Evolutionary conservation across 2,329 filamentous ascomycete species (phyloP).

Genomic region (Aspergillus novofumigatus): DNA sequence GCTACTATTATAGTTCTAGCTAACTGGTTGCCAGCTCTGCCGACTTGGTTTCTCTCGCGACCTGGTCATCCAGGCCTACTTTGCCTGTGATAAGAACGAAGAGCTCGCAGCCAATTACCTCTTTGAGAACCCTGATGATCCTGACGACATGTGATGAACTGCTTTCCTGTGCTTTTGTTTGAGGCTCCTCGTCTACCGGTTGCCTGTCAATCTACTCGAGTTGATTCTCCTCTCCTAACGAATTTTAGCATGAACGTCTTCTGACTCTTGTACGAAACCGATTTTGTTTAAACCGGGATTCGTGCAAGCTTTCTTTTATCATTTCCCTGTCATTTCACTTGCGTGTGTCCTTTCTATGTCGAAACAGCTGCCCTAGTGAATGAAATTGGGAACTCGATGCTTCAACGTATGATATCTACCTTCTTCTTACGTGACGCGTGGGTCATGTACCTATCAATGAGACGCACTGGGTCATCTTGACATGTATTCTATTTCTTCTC

Average conservation of each 20-base stretch:
- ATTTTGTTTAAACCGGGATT: slow-evolving; percentile 1
- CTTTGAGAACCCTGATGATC: slow-evolving; percentile 93
- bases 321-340: background rate
- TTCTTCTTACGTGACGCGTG: slow-evolving; percentile 15
- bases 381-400: slow-evolving; percentile 8
- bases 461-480: slow-evolving; percentile 26
- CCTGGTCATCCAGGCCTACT: slow-evolving; percentile 95
- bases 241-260: slow-evolving; percentile 12
- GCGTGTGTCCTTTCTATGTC: background rate
- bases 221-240: slow-evolving; percentile 13
- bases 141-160: slow-evolving; percentile 39
- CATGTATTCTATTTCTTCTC: background rate
- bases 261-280: slow-evolving; percentile 1
- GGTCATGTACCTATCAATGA: slow-evolving; percentile 29
- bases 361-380: slow-evolving; percentile 1
- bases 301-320: background rate
- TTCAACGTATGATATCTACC: slow-evolving; percentile 14
- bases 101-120: slow-evolving; percentile 97
- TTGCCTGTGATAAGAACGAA: slow-evolving; percentile 99
- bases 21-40: slow-evolving; percentile 61
- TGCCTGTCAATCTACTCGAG: slow-evolving; percentile 7
- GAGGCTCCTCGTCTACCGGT: slow-evolving; percentile 2
- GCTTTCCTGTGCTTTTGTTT: background rate
- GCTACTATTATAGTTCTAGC: slow-evolving; percentile 3
- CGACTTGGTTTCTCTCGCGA: slow-evolving; percentile 90